Conservation (phyloP, 306 rosid species). For the Bauhinia variegata region DNA sequence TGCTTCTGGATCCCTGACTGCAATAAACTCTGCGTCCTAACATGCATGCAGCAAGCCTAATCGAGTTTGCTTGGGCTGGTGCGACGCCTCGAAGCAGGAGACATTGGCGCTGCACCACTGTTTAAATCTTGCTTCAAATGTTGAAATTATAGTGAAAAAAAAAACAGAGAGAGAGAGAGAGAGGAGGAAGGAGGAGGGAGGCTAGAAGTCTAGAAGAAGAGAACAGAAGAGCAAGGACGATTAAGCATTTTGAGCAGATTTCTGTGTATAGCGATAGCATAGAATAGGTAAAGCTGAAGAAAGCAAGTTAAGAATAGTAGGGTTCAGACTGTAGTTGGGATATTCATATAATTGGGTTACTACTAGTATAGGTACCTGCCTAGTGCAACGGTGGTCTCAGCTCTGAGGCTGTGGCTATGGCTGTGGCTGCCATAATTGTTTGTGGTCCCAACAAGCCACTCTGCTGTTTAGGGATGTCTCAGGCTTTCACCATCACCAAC, state of each 20-base stretch:
- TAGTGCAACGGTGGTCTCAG: slow-evolving; percentile 32
- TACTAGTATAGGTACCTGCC: slow-evolving; percentile 34
- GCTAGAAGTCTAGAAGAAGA: too few species aligned
- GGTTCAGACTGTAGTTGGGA: slow-evolving; percentile 35
- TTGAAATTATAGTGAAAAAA: too few species aligned
- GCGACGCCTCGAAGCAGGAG: background rate
- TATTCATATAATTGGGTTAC: slow-evolving; percentile 47
- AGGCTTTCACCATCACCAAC: slow-evolving; percentile 12
- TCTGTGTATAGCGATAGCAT: background rate
- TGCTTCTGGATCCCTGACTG: too few species aligned
- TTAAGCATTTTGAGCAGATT: background rate
- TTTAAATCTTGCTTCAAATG: slow-evolving; percentile 29
- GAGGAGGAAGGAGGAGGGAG: too few species aligned
- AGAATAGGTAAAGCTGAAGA: slow-evolving; percentile 18
- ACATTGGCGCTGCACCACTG: slow-evolving; percentile 10
- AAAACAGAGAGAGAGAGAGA: too few species aligned
- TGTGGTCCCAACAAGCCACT: slow-evolving; percentile 51
- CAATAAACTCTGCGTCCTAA: background rate
- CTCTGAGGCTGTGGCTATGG: background rate
- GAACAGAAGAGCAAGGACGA: too few species aligned
- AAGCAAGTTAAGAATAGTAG: slow-evolving; percentile 26
- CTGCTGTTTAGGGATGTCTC: slow-evolving; percentile 12
- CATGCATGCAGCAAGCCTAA: background rate
- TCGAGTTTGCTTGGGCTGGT: background rate
- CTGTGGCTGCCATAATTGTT: background rate